Conservation (phyloP, 208 protist species). For the Leishmania aethiopica region DNA sequence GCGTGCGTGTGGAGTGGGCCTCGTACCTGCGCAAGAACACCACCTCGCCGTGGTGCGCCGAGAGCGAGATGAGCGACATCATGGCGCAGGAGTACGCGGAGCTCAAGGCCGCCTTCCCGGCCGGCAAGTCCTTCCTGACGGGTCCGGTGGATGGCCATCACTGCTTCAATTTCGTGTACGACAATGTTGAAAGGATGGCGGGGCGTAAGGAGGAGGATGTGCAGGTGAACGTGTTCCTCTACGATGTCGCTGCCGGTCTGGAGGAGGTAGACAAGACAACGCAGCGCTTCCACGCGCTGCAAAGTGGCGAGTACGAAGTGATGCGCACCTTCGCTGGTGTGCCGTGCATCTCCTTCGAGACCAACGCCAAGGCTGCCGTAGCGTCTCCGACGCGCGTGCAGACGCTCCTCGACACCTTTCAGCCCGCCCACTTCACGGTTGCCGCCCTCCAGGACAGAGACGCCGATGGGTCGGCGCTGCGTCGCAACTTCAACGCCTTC, state of each 20-base stretch:
- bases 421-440: conserved; percentile 67
- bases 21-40: conserved; percentile 86
- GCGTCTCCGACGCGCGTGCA: conserved; percentile 36
- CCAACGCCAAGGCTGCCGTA: conserved; percentile 49
- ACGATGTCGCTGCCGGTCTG: conserved; percentile 43
- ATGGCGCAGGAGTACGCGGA: conserved; percentile 91
- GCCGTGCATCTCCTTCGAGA: conserved; percentile 76
- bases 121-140: conserved; percentile 76
- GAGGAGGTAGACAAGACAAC: conserved; percentile 23
- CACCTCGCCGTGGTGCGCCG: conserved; percentile 60
- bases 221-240: conserved; percentile 84
- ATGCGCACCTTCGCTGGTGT: conserved; percentile 48
- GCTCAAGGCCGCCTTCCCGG: conserved; percentile 78
- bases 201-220: conserved; percentile 54
- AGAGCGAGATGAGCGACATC: conserved; percentile 71
- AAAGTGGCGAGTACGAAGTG: conserved; percentile 67
- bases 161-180: conserved; percentile 89
- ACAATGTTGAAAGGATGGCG: conserved; percentile 48
- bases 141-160: conserved; percentile 88
- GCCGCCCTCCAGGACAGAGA: conserved; percentile 72
- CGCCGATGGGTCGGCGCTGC: conserved; percentile 21
- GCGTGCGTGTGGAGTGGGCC: conserved; percentile 71
- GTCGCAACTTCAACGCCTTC: conserved; percentile 45
- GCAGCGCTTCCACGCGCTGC: conserved; percentile 41
- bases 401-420: conserved; percentile 51